Percentiles rank a stretch among this genome's conserved stretches.
Evolutionary conservation across 164 flowering plant species (phyloP).

Genomic region (Berberis vulgaris): DNA sequence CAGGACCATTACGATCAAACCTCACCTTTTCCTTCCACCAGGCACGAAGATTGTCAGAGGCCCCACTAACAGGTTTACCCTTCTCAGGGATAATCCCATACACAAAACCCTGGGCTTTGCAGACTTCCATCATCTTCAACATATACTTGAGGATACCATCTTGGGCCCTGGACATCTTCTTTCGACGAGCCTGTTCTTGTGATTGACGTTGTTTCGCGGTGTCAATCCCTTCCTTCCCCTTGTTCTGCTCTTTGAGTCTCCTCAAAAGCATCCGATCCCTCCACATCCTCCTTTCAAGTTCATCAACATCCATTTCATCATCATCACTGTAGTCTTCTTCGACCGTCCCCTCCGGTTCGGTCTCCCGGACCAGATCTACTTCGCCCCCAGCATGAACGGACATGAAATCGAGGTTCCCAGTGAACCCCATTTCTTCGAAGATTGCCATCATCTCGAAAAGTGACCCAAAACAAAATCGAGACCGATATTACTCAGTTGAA

Average conservation of each 20-base stretch:
- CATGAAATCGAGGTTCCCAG: slow-evolving; percentile 19
- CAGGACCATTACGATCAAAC: slow-evolving; percentile 83
- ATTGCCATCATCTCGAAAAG: slow-evolving; percentile 19
- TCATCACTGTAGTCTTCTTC: slow-evolving; percentile 48
- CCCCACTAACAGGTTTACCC: slow-evolving; percentile 88
- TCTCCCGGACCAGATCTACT: slow-evolving; percentile 21
- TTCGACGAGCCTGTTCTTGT: slow-evolving; percentile 74
- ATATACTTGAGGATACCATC: slow-evolving; percentile 82
- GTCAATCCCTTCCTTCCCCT: slow-evolving; percentile 36
- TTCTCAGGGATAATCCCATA: slow-evolving; percentile 89
- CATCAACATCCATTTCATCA: slow-evolving; percentile 50
- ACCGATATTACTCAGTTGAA: no score
- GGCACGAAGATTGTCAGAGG: slow-evolving; percentile 76
- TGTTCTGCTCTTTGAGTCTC: slow-evolving; percentile 41
- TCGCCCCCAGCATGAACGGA: slow-evolving; percentile 13
- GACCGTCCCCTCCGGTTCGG: slow-evolving; percentile 30
- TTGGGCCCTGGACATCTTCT: slow-evolving; percentile 87
- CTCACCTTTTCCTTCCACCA: slow-evolving; percentile 94
- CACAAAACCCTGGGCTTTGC: slow-evolving; percentile 86
- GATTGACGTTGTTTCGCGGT: slow-evolving; percentile 40
- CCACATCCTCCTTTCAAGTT: slow-evolving; percentile 57
- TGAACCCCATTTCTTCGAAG: slow-evolving; percentile 27
- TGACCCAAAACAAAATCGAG: neutral
- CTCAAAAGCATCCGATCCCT: slow-evolving; percentile 34
- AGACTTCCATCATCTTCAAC: slow-evolving; percentile 91